These are phyloP conservation scores for Colletotrichum limetticola DNA, from an alignment of 2,329 filamentous ascomycete species.

Conservation along the genomic window DNA sequence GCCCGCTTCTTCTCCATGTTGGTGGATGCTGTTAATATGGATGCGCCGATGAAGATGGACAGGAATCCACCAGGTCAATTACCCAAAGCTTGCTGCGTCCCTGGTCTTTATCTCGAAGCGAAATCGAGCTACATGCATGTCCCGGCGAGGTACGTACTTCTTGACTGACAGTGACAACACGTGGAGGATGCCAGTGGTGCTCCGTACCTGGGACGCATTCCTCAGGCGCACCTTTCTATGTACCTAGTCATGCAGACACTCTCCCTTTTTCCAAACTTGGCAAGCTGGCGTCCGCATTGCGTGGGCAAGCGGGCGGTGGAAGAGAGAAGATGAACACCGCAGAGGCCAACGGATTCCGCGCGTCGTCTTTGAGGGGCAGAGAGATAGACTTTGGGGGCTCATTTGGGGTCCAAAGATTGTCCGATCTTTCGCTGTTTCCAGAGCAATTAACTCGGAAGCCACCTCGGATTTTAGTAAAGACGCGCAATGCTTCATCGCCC, in stretches of 20 bases:
- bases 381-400: background rate
- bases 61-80: slow-evolving; percentile 4
- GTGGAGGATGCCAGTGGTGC: background rate
- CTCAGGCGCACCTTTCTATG: background rate
- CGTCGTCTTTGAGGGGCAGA: background rate
- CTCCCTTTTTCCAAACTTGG: slow-evolving; percentile 1
- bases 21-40: background rate
- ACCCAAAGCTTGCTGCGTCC: slow-evolving; percentile 19
- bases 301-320: background rate
- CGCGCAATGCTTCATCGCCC: too few species aligned
- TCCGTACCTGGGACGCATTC: background rate
- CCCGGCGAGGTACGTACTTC: background rate
- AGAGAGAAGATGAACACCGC: slow-evolving; percentile 7
- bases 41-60: slow-evolving; percentile 1
- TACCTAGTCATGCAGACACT: background rate
- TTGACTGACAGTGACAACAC: background rate
- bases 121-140: background rate
- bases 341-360: slow-evolving; percentile 4
- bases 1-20: background rate
- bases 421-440: background rate
- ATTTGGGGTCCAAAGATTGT: background rate
- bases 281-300: slow-evolving; percentile 13
- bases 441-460: too few species aligned
- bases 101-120: slow-evolving; percentile 6
- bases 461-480: too few species aligned